Base-by-base conservation (phyloP, 768 basidiomycete species). In the Agrocybe pediades region DNA sequence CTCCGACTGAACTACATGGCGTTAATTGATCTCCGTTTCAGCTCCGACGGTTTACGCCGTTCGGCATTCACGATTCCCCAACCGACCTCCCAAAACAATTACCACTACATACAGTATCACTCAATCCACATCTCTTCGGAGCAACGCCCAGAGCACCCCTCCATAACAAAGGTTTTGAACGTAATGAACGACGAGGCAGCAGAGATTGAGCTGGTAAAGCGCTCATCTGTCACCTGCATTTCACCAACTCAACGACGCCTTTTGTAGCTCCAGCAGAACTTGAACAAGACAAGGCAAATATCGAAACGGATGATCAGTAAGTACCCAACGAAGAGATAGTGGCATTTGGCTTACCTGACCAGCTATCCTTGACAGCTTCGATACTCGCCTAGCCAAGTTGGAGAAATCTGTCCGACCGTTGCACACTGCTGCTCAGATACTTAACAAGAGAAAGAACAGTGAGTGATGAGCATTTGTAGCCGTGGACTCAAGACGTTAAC, bases 311-410 rank as follows among this genome's bases (percentile, higher is more conserved):
- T 94, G 91, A 92, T 83, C 55, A 83, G 90, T 93, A 72, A 51
- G 88, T 65, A 39, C 21, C 42, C 24, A 16, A 29, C 13, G n/a
- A 19, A 25, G 16, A 27, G 11, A 51, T 21, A 8, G 16, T 8
- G 26, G 39, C 52, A 51, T 46, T 19, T 46, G 62, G 57, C 72
- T 74, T 49, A 76, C 55, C 57, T 68, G 60, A 60, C 64, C 65
- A 94, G 92, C 88, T 42, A 87, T 93, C 61, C 76, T 95, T 46
- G 85, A 88, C 57, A 92, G 87, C 62, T 92, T 93, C 62, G 92
- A 94, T 67, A 83, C 84, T 1, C 83, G 92, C 17, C 72, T 95
- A 5, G 86, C 88, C 39, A 89, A 87, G 65, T 79, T 94, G 19
- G 92, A 94, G 63, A 93, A 92, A 60, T 87, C 90, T 2, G 92